A percentile compares a stretch with the other conserved stretches of the same genome.
phyloP scores from a whole-genome alignment of 768 basidiomycete genomes.

The Russula sp. region DNA sequence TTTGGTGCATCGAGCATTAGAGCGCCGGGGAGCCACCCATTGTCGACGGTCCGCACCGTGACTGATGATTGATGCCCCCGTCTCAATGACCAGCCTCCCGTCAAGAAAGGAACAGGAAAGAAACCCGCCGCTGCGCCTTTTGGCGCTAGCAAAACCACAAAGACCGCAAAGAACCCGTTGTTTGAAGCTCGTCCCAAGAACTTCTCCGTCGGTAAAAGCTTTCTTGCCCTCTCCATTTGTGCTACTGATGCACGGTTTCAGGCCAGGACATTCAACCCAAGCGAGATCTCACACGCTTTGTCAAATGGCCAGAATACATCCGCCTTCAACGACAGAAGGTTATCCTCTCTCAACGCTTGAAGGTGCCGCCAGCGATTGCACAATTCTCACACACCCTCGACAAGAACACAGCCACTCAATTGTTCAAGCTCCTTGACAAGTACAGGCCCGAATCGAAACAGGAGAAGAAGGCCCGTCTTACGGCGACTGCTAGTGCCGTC shows the following conservation, averaged over 20 bases:
- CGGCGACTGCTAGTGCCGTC: conserved; percentile 68
- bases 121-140: conserved; percentile 84
- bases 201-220: conserved; percentile 84
- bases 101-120: conserved; percentile 70
- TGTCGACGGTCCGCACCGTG: conserved; percentile 36
- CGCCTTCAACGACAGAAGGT: conserved; percentile 98
- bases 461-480: conserved; percentile 95
- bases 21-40: conserved; percentile 48
- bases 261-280: conserved; percentile 92
- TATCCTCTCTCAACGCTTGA: conserved; percentile 94
- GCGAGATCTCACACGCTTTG: conserved; percentile 92
- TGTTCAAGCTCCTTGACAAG: conserved; percentile 98
- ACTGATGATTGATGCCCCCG: conserved; percentile 48
- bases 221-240: background rate
- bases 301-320: conserved; percentile 99
- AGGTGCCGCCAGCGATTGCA: conserved; percentile 96
- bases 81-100: conserved; percentile 92
- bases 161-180: conserved; percentile 90
- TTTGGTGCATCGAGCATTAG: conserved; percentile 38
- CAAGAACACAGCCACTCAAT: conserved; percentile 98
- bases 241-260: conserved; percentile 34
- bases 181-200: conserved; percentile 89
- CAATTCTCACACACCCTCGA: conserved; percentile 97
- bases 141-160: conserved; percentile 70
- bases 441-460: conserved; percentile 90